Base-by-base conservation (phyloP, 1,284 basidiomycete genomes). In the Paramarasmius palmivorus region DNA sequence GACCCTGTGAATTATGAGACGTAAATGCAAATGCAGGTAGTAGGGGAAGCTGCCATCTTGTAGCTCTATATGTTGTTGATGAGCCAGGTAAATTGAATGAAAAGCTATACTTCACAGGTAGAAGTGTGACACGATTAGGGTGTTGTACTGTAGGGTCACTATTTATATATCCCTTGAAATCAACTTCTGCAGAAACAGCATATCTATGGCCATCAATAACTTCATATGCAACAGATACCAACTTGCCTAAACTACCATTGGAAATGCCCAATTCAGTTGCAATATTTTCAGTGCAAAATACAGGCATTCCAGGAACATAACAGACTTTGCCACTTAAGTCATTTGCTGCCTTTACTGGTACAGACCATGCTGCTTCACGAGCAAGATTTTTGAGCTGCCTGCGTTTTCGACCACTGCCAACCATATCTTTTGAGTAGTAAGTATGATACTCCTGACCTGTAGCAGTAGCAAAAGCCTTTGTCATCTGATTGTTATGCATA, bases 1-100 rank as follows among this genome's bases (percentile, higher is more conserved):
- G 55, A 7, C 61, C 61, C 46, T 64, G 63, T 14, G 59, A 58
- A 36, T 64, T 64, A 34, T 64, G 61, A 12, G 61, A 52, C 1
- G 61, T 62, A 50, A 57, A 61, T 4, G 58, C 53, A 44, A 62
- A 64, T 6, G 57, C 61, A 1, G 52, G 57, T 15, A 64, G 54
- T 9, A 64, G 8, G 14, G 61, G 63, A 2, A 64, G 23, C 38
- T 64, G 63, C 1, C 19, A 23, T 15, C 63, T 42, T 2, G 29
- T 34, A 2, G 60, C 55, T n/a, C 32, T 49, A 17, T 58, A 56
- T 1, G 19, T 40, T 50, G 2, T 51, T 46, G 1, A 54, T 54
- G 6, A 35, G 51, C 2, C 47, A 45, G 14, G 51, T n/a, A n/a
- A n/a, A n/a, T n/a, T n/a, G n/a, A n/a, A n/a, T n/a, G n/a, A n/a